These are phyloP conservation scores for Leccinum arenicola DNA, from an alignment of 768 basidiomycete genomes.

Conservation along the genomic window DNA sequence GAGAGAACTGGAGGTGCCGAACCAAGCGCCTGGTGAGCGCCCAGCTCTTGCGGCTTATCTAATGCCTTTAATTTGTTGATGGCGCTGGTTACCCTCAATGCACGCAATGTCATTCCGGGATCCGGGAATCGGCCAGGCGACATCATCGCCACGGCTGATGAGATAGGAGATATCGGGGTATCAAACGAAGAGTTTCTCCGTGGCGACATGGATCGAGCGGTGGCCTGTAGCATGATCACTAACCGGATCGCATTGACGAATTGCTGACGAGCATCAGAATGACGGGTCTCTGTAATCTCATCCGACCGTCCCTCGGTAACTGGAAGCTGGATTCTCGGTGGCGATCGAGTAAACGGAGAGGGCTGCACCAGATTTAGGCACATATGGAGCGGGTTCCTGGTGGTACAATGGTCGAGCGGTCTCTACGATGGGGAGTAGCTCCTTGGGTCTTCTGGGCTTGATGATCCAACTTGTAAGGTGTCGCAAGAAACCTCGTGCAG, in stretches of 20 bases:
- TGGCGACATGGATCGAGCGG: slow-evolving; percentile 30
- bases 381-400: slow-evolving; percentile 21
- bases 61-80: slow-evolving; percentile 42
- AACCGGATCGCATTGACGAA: slow-evolving; percentile 44
- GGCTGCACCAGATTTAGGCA: slow-evolving; percentile 20
- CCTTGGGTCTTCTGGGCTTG: slow-evolving; percentile 21
- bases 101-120: slow-evolving; percentile 34
- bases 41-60: slow-evolving; percentile 39
- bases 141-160: slow-evolving; percentile 20
- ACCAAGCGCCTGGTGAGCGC: slow-evolving; percentile 48
- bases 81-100: slow-evolving; percentile 38
- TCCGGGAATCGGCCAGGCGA: slow-evolving; percentile 34
- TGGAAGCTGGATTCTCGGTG: slow-evolving; percentile 28
- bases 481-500: slow-evolving; percentile 21
- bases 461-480: slow-evolving; percentile 24
- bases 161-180: slow-evolving; percentile 22
- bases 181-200: slow-evolving; percentile 31
- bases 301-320: slow-evolving; percentile 27
- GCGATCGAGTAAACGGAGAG: slow-evolving; percentile 25
- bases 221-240: slow-evolving; percentile 43
- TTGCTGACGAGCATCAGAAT: slow-evolving; percentile 32
- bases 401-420: slow-evolving; percentile 15
- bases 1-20: slow-evolving; percentile 54
- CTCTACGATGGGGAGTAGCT: slow-evolving; percentile 25
- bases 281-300: slow-evolving; percentile 25